Base-by-base conservation (phyloP, 139 green algal genomes). In the Spirogloea muscicola region DNA sequence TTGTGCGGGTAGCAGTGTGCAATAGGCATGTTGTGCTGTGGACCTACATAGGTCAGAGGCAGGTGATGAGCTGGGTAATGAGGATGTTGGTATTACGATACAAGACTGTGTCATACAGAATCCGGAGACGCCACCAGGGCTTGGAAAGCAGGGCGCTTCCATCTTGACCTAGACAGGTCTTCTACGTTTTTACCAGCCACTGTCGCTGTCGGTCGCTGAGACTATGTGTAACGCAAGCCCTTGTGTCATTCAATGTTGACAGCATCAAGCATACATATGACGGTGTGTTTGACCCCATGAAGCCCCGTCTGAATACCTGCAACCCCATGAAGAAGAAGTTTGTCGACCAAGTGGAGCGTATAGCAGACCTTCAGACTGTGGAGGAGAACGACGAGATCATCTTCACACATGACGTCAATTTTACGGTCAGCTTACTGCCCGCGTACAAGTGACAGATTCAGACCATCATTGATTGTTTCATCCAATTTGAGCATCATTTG, bases 391-490 rank as follows among this genome's bases (percentile, higher is more conserved):
- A 90, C 58, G 91, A 98, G 81, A 82, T 97, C 46, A 89, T 98
- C 58, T 99, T 98, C 86, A 92, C 92, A 0, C 98, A 99, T 68
- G 94, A 98, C 75, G 91, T 97, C 31, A 77, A 68, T 18, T 76
- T 76, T 21, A 69, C 65, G 67, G 67, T 76, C 27, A 44, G 49
- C 46, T 31, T 55, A 55, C 21, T 31, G 21, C 21, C 21, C 46
- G 21, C 21, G 21, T 21, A 31, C 21, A 55, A 21, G 21, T 31
- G 46, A 55, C 46, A 21, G 21, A 31, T 55, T 55, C 21, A 55
- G 21, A 21, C 21, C 21, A 55, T 21, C 21, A 21, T 55, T 21
- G 46, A 55, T 31, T 21, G 21, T 55, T 55, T 21, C 21, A 31
- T 55, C 46, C 46, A 55, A 21, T n/a, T 31, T 21, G 21, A 55